Base-by-base conservation (phyloP, 768 basidiomycete species). In the Mycena epipterygia region DNA sequence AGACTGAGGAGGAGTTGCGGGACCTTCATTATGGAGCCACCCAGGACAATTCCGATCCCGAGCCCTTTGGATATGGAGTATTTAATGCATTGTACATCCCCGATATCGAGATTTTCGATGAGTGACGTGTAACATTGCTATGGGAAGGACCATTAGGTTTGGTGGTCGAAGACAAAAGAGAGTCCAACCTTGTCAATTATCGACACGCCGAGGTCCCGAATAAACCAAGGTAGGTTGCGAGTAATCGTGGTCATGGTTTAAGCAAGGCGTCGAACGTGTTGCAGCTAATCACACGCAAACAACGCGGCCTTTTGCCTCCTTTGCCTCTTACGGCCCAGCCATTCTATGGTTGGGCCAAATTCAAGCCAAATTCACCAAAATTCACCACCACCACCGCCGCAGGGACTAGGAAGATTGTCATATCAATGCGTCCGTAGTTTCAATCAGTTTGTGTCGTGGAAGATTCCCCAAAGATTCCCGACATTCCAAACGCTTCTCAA, bases 21-120 rank as follows among this genome's bases (percentile, higher is more conserved):
- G 3, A 99, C 89, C 81, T 99, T 99, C 91, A 99, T 94, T 71
- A 99, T 94, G 3, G 93, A 91, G 0, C 97, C 97, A 46, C 94
- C 97, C 1, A 94, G 84, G 48, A 99, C 96, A 58, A 99, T 97
- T 0, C 93, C 97, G 19, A 99, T 82, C 0, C 98, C 97, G 9
- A 99, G 84, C 0, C 91, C 96, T 78, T 99, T 99, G 3, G 96
- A 98, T 61, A 98, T 79, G 1, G 95, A 89, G 80, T 95, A 95
- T 81, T 96, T 96, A 78, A 99, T 84, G 81, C 98, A 99, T 67
- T 92, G 84, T 12, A 90, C 84, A 79, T 98, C 92, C 17, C 75
- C 70, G 23, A 98, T 73, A 80, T 98, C 82, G 64, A 97, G 88
- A 79, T 98, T 89, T 83, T 95, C 94, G 37, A 98, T 90, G 23